Evolutionary conservation across 2,329 filamentous ascomycete species (phyloP), one percentile per base, ranked within the genome.

Genomic region (Grosmannia clavigera): DNA sequence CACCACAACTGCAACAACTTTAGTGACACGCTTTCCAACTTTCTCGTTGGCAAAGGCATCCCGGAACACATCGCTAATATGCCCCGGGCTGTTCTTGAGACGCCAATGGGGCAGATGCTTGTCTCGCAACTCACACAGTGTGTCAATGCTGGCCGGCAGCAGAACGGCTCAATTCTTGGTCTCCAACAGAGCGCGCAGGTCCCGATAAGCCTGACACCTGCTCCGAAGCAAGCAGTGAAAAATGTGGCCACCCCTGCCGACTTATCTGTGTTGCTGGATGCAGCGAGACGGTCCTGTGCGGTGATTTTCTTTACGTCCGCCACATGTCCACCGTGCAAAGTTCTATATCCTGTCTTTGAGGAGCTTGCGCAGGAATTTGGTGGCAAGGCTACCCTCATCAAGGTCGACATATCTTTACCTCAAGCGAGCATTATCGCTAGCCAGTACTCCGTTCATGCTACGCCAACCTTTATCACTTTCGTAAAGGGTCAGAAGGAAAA

Each of bases 1-100:
- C 89, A 75, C 67, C 91, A 96, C 73, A 99, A 99, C 70, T 97
- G 92, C 76, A 99, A 97, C 75, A 96, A 96, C 72, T 99, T 97
- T 72, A 90, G 88, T 3, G 92, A 97, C 68, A 91, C 96, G 63
- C 86, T 97, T 65, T 78, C 90, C 64, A 94, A 89, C 72, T 97
- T 97, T 64, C 77, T 97, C 0, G 77, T 96, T 1, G 92, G 94
- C 27, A 88, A 85, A 66, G 88, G 90, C 3, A 97, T 97, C 62
- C 94, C 94, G 0, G 81, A 85, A 1, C 85, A 95, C 67, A 97
- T 99, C 65, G 81, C 83, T 35, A 90, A 86, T 65, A 85, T 97
- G 69, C 92, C 92, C 0, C 81, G 91, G 67, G 87, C 86, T 1
- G 92, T 97, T 10, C 78, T 97, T 14, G 84, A 88, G 61, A 94